Evolutionary conservation across 306 rosid species (phyloP), one percentile per base, ranked within the genome.

Genomic region (Vigna mungo): DNA sequence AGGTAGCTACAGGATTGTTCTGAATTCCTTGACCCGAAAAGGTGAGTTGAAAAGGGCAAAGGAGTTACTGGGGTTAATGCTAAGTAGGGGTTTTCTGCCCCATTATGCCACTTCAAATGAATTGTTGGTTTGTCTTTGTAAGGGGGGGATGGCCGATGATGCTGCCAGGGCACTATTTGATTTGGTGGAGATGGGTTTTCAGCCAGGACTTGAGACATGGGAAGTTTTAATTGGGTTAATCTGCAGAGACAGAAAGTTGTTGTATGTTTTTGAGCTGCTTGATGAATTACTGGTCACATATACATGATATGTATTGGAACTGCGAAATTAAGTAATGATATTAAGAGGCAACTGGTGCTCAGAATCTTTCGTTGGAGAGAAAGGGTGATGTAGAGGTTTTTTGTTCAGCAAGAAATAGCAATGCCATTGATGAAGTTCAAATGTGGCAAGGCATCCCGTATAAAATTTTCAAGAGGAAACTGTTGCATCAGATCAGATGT

Each of bases 31-130:
- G 78, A 82, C 80, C 62, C 84, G 85, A 74, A 88, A 86, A 17
- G 80, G 89, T 74, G 92, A 92, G 70, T 78, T 90, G 77, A 72
- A 81, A 59, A 89, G 44, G 86, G 97, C 95, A 3, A 74, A 39
- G n/a, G 82, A 71, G 20, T 84, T 90, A 72, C 85, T 92, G 82
- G 78, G 71, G 47, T 32, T 94, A 61, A 94, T 90, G 94, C 61
- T 92, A 49, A 72, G 82, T 81, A 92, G 97, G 85, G 93, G 96
- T 8, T 86, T 89, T 84, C 17, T 85, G 43, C 98, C 98, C 16
- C 97, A 94, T 82, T 81, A 86, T 76, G 97, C 91, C 48, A 89
- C 97, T 78, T 92, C 97, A 55, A 94, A 94, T 79, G 91, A 84
- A 68, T 73, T 89, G 82, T 81, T 94, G 77, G 86, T 87, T 68